Evolutionary conservation across 148 eudicot genomes (phyloP).

Genomic region (Selenicereus undatus): DNA sequence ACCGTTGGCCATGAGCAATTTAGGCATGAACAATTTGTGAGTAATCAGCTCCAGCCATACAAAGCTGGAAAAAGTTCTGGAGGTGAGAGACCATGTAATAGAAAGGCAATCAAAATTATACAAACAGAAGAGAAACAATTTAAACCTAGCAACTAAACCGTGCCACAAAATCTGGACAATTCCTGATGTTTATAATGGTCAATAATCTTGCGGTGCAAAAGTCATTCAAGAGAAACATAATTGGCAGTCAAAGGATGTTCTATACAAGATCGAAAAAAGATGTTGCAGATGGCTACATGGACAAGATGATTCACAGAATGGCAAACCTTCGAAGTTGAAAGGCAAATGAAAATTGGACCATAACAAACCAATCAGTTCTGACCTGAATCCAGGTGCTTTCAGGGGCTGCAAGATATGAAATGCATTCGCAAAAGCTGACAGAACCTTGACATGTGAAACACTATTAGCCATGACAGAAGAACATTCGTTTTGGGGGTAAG

Average conservation of each 20-base stretch:
- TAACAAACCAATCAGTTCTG: neutral
- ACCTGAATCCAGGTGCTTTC: constrained; percentile 93
- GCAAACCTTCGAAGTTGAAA: neutral
- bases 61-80: constrained; percentile 48
- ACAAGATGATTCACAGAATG: neutral
- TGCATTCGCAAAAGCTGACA: constrained; percentile 84
- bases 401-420: constrained; percentile 90
- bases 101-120: neutral
- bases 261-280: too few species aligned
- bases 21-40: constrained; percentile 93
- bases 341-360: neutral
- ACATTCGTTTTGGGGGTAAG: too few species aligned
- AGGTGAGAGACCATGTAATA: neutral
- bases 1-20: constrained; percentile 67
- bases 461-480: constrained; percentile 2
- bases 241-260: too few species aligned
- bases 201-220: too few species aligned
- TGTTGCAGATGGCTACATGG: too few species aligned
- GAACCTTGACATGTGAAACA: constrained; percentile 41
- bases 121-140: neutral
- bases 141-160: neutral
- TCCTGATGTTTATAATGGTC: too few species aligned
- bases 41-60: constrained; percentile 94
- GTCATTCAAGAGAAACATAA: too few species aligned
- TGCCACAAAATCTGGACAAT: too few species aligned